A percentile compares a stretch with the other conserved stretches of the same genome.
Conservation (phyloP, 2,329 filamentous ascomycete genomes). For the Pseudocercospora eumusae region DNA sequence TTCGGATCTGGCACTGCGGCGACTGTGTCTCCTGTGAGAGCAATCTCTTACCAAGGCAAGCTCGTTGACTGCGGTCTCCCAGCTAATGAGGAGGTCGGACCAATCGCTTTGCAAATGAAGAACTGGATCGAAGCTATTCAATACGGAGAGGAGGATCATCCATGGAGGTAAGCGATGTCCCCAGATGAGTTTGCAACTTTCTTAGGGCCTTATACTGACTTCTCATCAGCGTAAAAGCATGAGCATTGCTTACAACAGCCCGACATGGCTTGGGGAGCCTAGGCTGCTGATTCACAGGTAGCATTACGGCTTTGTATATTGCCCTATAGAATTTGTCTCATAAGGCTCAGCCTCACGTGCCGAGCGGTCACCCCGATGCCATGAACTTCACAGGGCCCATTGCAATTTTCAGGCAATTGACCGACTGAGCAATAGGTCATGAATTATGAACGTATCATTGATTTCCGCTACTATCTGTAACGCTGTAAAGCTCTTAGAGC, state of each 20-base stretch:
- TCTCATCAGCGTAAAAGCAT: not conserved
- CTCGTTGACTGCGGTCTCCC: constrained; percentile 73
- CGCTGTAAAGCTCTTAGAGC: too few relatives aligned
- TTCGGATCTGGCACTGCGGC: constrained; percentile 94
- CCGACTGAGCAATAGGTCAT: too few relatives aligned
- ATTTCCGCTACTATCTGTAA: not conserved
- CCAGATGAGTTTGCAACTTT: not conserved
- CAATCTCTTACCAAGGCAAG: constrained; percentile 84
- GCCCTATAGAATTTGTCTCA: not conserved
- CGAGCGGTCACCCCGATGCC: not conserved
- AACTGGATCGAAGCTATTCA: constrained; percentile 95
- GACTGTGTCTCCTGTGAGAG: constrained; percentile 85
- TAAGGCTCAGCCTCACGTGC: not conserved
- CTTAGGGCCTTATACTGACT: not conserved
- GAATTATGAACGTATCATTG: not conserved
- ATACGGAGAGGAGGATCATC: constrained; percentile 89
- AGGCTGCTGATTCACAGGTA: not conserved
- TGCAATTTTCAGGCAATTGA: not conserved
- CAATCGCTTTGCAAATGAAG: constrained; percentile 84
- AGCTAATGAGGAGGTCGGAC: constrained; percentile 80
- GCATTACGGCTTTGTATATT: not conserved
- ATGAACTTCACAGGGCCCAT: not conserved
- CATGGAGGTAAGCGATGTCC: constrained; percentile 66
- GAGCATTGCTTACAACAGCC: not conserved
- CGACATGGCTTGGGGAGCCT: not conserved